Evolutionary conservation across 306 rosid genomes (phyloP), one percentile per base, ranked within the genome.

Genomic region (Dalbergia oliveri): DNA sequence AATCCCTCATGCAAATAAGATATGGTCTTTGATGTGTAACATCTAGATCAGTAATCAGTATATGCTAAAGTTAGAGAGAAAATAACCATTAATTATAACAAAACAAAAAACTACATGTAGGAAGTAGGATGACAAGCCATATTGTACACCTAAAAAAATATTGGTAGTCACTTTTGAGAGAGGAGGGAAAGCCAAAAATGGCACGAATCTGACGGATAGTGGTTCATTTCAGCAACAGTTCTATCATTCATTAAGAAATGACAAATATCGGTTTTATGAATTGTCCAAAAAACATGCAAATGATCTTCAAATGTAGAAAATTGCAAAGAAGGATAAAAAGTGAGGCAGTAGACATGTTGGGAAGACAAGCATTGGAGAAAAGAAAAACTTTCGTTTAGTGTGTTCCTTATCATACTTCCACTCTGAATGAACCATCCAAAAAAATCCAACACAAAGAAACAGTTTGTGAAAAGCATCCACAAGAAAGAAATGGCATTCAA

Each of bases 1-100:
- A 68, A 34, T 78, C 75, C 39, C 75, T 79, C 75, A 59, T 57
- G 63, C 85, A 84, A 47, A 76, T 45, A 51, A 31, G 58, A 50
- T 65, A 44, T 51, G 34, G 69, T 37, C 33, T 26, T 26, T 65
- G 54, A 23, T 19, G 11, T 33, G 33, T 37, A 37, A 80, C 26
- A 65, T 68, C 69, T 72, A 60, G 60, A 47, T 79, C 43, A 79
- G 44, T 62, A 57, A 45, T 81, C 69, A 81, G 31, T 62, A 31
- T 16, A 41, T 63, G 59, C 65, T 26, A 79, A 62, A 26, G 66
- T 76, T 76, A 76, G 9, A 66, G 41, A 64, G 51, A 67, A 50
- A 67, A 44, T 15, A 8, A 23, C 45, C 10, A 59, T 41, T 50
- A 1, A 43, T 26, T 21, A 61, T 37, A 69, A 39, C 34, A 45